Evolutionary conservation across 2,329 filamentous ascomycete genomes (phyloP).

Genomic region (Fusarium sp.): DNA sequence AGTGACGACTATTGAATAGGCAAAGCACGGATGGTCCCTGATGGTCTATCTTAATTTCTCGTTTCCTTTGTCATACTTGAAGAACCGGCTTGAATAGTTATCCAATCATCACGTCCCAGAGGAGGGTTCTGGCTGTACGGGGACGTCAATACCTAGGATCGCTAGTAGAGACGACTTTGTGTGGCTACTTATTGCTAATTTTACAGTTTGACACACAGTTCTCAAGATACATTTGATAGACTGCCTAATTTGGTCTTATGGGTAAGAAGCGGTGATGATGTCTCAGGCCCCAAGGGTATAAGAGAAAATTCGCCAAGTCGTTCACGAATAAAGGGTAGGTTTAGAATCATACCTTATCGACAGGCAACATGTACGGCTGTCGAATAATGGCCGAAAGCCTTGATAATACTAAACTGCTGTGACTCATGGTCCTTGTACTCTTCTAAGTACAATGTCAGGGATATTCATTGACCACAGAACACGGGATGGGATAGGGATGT

Average conservation of each 20-base stretch:
- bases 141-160: not conserved
- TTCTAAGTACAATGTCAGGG: no score
- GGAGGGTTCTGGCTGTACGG: not conserved
- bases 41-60: not conserved
- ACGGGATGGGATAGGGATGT: no score
- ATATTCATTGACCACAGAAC: not conserved
- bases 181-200: not conserved
- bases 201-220: no score
- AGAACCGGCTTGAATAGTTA: not conserved
- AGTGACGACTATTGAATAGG: not conserved
- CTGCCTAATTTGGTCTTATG: not conserved
- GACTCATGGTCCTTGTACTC: no score
- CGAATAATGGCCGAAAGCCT: not conserved
- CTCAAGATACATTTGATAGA: not conserved
- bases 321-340: not conserved
- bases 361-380: not conserved
- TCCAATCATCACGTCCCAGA: not conserved
- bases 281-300: not conserved
- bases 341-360: not conserved
- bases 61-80: not conserved
- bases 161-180: not conserved
- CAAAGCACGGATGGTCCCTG: not conserved
- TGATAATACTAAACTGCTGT: not conserved
- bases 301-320: not conserved
- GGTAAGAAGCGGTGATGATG: not conserved